phyloP scores from a whole-genome alignment of 2,329 filamentous ascomycete genomes.

The Penicillium sclerotiorum region DNA sequence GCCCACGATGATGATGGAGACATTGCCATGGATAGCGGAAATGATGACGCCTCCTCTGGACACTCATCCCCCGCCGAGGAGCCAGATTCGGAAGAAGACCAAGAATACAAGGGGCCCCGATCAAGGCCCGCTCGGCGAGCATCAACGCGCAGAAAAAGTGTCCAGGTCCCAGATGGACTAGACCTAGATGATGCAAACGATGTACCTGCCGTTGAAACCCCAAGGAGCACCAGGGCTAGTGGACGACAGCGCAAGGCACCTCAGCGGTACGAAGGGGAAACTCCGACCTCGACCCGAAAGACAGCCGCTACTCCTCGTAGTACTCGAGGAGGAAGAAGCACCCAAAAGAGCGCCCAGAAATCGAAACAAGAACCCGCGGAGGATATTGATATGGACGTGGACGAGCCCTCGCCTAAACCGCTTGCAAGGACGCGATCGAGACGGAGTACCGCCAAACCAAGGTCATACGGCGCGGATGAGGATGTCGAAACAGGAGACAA shows the following conservation, averaged over 20 bases:
- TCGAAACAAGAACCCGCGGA: conserved; percentile 19
- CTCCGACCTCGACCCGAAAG: conserved; percentile 25
- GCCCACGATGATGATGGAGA: conserved; percentile 34
- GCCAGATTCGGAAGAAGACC: conserved; percentile 18
- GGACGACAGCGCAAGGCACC: conserved; percentile 39
- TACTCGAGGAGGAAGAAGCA: conserved; percentile 25
- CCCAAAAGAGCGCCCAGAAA: conserved; percentile 28
- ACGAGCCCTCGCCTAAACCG: conserved; percentile 23
- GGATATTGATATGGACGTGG: conserved; percentile 26
- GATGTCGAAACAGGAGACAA: conserved; percentile 9
- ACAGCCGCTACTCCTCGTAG: conserved; percentile 24
- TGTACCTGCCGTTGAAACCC: conserved; percentile 20
- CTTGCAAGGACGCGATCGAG: conserved; percentile 33
- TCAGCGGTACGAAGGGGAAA: conserved; percentile 35
- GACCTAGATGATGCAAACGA: conserved; percentile 11
- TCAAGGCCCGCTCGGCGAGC: conserved; percentile 29
- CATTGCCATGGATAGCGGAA: conserved; percentile 29
- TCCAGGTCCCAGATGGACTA: conserved; percentile 9
- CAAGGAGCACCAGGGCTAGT: conserved; percentile 34
- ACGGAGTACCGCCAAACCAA: conserved; percentile 27
- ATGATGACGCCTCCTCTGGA: conserved; percentile 16
- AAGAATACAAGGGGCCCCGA: conserved; percentile 18
- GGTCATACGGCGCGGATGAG: conserved; percentile 10
- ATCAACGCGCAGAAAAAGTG: conserved; percentile 18
- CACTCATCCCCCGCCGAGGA: conserved; percentile 19